Evolutionary conservation across 345 rosid species (phyloP), one percentile per base, ranked within the genome.

Genomic region (Linum tenue): DNA sequence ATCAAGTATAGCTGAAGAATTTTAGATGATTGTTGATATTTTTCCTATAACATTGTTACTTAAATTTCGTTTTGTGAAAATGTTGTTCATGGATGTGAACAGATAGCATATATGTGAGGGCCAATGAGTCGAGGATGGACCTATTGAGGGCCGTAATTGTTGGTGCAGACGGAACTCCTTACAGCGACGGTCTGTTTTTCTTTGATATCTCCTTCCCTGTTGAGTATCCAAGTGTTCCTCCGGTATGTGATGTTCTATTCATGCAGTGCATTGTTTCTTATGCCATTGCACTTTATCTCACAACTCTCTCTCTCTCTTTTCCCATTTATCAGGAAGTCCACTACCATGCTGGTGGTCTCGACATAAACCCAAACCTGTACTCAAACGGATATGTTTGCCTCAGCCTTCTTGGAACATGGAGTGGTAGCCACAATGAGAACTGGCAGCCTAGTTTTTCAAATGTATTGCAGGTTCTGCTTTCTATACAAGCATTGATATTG

Each of bases 131-230:
- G 70, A 82, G 98, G 77, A 88, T 92, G 97, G 98, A 92, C 77
- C 84, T 90, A 64, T 71, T 90, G 81, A 85, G 97, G 76, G 97
- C 97, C 74, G 97, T 86, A 57, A 90, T 92, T 62, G 72, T 88
- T 22, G 98, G 98, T 78, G 94, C 97, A 14, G 90, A 88, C 64
- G 97, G 90, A 63, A 92, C 98, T 70, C 98, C 98, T 31, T 92
- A 92, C 75, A 96, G 86, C 56, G 96, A 92, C 56, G 97, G 98
- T 74, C 89, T 92, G 56, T 92, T 84, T 76, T 92, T 92, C 82
- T 88, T 90, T 72, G 98, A 92, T 72, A 73, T 92, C 69, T 83
- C 66, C 84, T 92, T 92, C 76, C 98, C 97, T 59, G 62, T 74
- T 61, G 72, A 70, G 66, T 92, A 88, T 73, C 98, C 98, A 64